Evolutionary conservation across 352 stramenopile species (phyloP), one percentile per base, ranked within the genome.

Genomic region (Phytophthora boehmeriae): DNA sequence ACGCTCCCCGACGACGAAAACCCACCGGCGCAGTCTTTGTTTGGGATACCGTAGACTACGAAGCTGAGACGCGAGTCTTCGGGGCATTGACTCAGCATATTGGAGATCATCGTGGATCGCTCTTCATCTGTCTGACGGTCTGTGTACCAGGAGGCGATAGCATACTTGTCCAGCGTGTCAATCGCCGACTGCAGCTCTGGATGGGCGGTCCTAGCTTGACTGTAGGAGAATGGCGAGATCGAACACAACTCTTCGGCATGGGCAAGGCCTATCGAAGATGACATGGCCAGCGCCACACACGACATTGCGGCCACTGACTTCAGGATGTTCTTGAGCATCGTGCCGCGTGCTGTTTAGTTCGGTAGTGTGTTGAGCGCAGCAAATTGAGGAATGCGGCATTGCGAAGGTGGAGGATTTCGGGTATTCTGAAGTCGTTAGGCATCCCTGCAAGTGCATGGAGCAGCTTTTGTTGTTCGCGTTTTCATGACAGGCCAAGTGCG

Each of bases 31-130:
- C 78, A 88, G 63, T 88, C 78, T 52, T 88, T 88, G 66, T 84
- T 81, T 2, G 78, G 76, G 17, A 88, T 66, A 9, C 78, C 78
- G 59, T 88, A 88, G 45, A 88, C 64, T 8, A 86, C 71, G 25
- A 85, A 44, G 35, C 44, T 80, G 13, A 83, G 49, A 9, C 73
- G 71, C 32, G 66, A 68, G 14, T 60, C 59, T 4, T 59, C 39
- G 4, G 44, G 20, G 25, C 73, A 83, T 20, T 54, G 34, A 19
- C 35, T 49, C 30, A 75, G 50, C 19, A 83, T 56, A 20, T 60
- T 41, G 43, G 59, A 50, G 22, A 56, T 45, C 17, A 54, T 55
- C 5, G 32, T 39, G 6, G 46, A 42, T 58, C 71, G 68, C 59
- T 75, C 58, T 43, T 47, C 54, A 23, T 62, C 57, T 2, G 14